phyloP scores from a whole-genome alignment of 1,284 basidiomycete genomes.

The Sporisorium sorghi region DNA sequence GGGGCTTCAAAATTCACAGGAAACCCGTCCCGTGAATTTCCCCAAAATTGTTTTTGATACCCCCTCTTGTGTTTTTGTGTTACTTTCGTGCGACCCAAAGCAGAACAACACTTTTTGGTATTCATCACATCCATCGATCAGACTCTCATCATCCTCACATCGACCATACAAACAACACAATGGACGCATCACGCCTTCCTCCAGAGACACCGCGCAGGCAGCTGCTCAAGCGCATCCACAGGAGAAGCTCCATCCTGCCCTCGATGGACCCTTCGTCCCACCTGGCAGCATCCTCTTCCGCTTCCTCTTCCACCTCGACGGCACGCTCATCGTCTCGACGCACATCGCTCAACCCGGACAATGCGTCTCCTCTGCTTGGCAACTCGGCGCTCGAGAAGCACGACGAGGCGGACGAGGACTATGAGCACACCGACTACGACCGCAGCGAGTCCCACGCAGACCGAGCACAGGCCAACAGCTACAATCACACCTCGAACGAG shows the following conservation, averaged over 20 bases:
- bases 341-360: constrained; percentile 19
- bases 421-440: constrained; percentile 6
- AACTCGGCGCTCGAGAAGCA: constrained; percentile 18
- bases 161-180: neutral
- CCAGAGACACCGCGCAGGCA: constrained; percentile 51
- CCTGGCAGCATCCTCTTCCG: constrained; percentile 5
- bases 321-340: constrained; percentile 23
- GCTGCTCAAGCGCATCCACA: constrained; percentile 53
- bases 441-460: neutral
- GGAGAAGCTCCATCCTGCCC: constrained; percentile 47
- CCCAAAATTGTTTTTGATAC: no score
- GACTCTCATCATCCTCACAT: neutral
- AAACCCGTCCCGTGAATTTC: no score
- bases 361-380: constrained; percentile 11
- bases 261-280: constrained; percentile 26
- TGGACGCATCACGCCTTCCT: constrained; percentile 34
- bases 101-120: constrained; percentile 25
- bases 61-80: constrained; percentile 22
- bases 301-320: constrained; percentile 17
- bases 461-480: constrained; percentile 1
- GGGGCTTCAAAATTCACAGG: no score
- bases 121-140: neutral
- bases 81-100: constrained; percentile 11
- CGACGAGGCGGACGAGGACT: constrained; percentile 27
- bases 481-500: neutral